Base-by-base conservation (phyloP, 139 green algal genomes). In the Eudorina sp. region DNA sequence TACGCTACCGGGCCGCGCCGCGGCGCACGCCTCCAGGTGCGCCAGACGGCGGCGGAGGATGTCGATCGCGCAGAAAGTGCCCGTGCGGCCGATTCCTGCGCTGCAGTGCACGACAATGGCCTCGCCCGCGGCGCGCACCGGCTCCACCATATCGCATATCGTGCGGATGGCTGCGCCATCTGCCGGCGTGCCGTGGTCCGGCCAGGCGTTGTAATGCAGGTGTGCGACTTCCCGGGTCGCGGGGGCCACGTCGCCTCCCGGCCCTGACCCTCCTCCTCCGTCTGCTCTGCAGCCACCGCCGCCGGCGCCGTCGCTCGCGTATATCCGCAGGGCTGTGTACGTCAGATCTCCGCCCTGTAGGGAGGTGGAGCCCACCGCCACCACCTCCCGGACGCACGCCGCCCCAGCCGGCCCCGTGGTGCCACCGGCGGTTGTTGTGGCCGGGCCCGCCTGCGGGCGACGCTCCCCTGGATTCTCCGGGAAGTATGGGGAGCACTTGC, bases 21-120 rank as follows among this genome's bases (percentile, higher is more conserved):
- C 74, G 27, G 75, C 89, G 21, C 11, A 5, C 25, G 13, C 4
- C 62, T 72, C 31, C 83, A 96, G 79, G 18, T 60, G 16, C 29
- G 84, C 84, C 84, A 98, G 78, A 36, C 96, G 85, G 51, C 93
- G 90, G 45, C 96, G 86, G 51, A 95, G 55, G 0, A 97, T 92
- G 88, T 98, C 95, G n/a, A 99, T 88, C 18, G 93, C 95, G 53
- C 90, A 55, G 78, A 98, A 98, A 0, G 96, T 95, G 51, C 97
- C 97, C 11, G 91, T 92, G 58, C 91, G 88, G 9, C 92, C 92
- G 27, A 99, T 98, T 85, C 97, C 97, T 6, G 97, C 97, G 80
- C 89, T 94, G 91, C 95, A 96, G 79, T 95, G 92, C 76, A 94
- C 92, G 6, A 92, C 85, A 21, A 92, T 87, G 11, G 31, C 76